These are phyloP conservation scores for Gossypium bickii DNA, from an alignment of 345 rosid genomes.

Conservation along the genomic window DNA sequence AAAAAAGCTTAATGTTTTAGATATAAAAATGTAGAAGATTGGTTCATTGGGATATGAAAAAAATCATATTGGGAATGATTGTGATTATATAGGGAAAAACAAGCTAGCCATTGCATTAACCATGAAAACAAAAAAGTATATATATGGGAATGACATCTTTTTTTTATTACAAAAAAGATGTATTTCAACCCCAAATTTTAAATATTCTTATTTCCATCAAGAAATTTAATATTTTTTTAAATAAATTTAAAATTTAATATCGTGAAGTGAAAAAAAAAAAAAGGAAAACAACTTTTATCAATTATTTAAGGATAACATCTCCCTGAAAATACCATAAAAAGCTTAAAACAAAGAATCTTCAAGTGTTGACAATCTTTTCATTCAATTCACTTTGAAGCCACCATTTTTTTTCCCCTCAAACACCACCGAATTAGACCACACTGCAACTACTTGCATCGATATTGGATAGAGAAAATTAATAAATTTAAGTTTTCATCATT, in stretches of 20 bases:
- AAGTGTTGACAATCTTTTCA: slow-evolving; percentile 29
- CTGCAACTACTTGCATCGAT: slow-evolving; percentile 32
- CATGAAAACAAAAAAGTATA: background rate
- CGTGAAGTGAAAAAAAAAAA: too few relatives aligned
- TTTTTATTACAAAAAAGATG: too few relatives aligned
- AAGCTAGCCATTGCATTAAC: background rate
- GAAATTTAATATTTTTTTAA: too few relatives aligned
- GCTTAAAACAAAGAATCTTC: background rate
- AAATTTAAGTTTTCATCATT: too few relatives aligned
- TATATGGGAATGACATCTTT: background rate
- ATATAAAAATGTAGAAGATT: background rate
- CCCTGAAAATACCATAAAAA: background rate
- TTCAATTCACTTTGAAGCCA: slow-evolving; percentile 47
- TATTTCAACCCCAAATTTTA: too few relatives aligned
- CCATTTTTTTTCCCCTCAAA: slow-evolving; percentile 40
- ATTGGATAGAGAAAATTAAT: too few relatives aligned
- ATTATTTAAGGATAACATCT: background rate
- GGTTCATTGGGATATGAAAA: background rate
- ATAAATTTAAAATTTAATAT: too few relatives aligned
- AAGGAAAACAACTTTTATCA: too few relatives aligned
- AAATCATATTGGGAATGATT: background rate
- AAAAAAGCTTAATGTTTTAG: background rate
- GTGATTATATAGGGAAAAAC: background rate
- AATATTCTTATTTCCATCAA: too few relatives aligned
- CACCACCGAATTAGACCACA: slow-evolving; percentile 46